A percentile compares a stretch with the other conserved stretches of the same genome.
phyloP scores from a whole-genome alignment of 2,329 filamentous ascomycete genomes.

The Phialophora verrucosa region DNA sequence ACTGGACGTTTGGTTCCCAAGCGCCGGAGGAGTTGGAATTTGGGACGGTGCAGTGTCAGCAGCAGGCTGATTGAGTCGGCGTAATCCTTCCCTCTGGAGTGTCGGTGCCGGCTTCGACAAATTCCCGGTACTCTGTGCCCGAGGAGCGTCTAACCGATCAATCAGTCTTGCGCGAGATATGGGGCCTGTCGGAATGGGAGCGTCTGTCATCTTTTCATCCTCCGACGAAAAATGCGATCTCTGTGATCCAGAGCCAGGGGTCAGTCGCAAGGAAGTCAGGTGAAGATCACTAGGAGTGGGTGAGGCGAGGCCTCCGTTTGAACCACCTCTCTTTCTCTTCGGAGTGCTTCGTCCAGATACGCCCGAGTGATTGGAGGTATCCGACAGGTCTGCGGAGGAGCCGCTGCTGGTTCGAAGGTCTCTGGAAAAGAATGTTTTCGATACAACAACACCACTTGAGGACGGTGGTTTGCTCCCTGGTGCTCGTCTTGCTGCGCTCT shows the following conservation, averaged over 20 bases:
- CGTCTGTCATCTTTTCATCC: conserved; percentile 29
- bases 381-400: conserved; percentile 26
- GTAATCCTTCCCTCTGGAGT: not conserved
- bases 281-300: conserved; percentile 35
- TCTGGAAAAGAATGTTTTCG: conserved; percentile 9
- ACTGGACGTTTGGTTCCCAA: conserved; percentile 14
- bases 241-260: conserved; percentile 25
- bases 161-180: conserved; percentile 30
- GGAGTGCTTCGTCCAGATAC: conserved; percentile 30
- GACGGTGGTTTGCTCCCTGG: conserved; percentile 1
- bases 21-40: not conserved
- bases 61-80: conserved; percentile 13
- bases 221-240: conserved; percentile 20
- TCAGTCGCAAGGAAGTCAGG: conserved; percentile 33
- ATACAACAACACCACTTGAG: not conserved
- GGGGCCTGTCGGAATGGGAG: not conserved
- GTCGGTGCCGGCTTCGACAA: not conserved
- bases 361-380: conserved; percentile 19
- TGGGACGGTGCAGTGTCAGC: conserved; percentile 4
- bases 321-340: conserved; percentile 34
- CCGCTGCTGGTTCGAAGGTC: conserved; percentile 17
- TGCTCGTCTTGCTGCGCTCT: not conserved
- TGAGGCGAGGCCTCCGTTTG: conserved; percentile 16
- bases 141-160: conserved; percentile 36
- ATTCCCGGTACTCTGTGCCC: conserved; percentile 14